phyloP scores from a whole-genome alignment of 163 green algal genomes.

The Trebouxiophyceae sp. region DNA sequence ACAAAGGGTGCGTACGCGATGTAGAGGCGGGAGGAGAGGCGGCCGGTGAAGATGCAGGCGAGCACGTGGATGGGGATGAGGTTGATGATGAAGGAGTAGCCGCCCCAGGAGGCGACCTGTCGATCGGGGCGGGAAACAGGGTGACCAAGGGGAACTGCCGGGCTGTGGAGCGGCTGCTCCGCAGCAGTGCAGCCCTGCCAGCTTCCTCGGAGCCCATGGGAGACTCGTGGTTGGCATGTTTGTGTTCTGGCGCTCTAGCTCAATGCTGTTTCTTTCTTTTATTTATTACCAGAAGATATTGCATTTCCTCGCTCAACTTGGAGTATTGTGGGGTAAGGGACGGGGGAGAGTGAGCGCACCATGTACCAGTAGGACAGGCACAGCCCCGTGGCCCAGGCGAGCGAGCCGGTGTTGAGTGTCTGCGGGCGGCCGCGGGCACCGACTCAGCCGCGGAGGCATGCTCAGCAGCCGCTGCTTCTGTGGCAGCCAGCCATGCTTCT shows the following conservation, averaged over 20 bases:
- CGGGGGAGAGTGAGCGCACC: constrained; percentile 30
- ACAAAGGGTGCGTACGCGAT: constrained; percentile 80
- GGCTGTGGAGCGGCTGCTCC: too few species aligned
- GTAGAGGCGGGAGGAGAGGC: constrained; percentile 67
- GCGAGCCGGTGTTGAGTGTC: constrained; percentile 86
- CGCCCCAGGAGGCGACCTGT: constrained; percentile 75
- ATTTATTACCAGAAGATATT: too few species aligned
- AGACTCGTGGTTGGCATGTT: too few species aligned
- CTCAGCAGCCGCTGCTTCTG: neutral
- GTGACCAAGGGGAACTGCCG: too few species aligned
- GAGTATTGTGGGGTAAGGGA: neutral
- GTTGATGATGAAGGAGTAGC: constrained; percentile 94
- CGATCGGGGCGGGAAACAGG: too few species aligned
- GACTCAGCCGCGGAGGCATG: neutral
- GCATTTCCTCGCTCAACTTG: too few species aligned
- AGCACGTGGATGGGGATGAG: constrained; percentile 88
- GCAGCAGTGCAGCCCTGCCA: too few species aligned
- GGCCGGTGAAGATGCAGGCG: constrained; percentile 64
- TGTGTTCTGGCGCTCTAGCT: too few species aligned
- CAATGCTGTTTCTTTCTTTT: too few species aligned
- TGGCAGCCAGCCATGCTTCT: neutral
- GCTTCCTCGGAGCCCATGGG: neutral
- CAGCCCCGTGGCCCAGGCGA: constrained; percentile 66
- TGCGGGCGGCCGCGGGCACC: constrained; percentile 23
- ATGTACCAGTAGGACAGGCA: constrained; percentile 83